phyloP scores from a whole-genome alignment of 257 asterid species.

The Ilex asprella region DNA sequence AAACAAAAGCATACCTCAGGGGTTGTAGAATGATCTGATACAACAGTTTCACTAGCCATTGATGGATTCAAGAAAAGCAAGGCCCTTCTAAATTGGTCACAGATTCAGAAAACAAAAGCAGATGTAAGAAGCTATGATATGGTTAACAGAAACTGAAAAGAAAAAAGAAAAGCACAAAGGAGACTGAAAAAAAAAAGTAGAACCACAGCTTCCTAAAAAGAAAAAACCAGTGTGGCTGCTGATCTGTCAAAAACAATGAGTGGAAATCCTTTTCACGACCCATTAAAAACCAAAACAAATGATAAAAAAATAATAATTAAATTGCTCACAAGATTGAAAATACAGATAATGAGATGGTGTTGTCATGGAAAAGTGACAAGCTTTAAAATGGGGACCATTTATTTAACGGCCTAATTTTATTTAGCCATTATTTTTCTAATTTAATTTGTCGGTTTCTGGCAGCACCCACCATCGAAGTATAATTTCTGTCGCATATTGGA shows the following conservation, averaged over 20 bases:
- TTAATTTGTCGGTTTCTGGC: conserved; percentile 35
- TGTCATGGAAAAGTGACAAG: conserved; percentile 51
- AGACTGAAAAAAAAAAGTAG: background rate
- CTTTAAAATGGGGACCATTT: conserved; percentile 54
- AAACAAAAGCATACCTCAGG: conserved; percentile 32
- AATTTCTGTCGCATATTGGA: no score
- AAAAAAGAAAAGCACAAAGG: background rate
- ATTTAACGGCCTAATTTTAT: conserved; percentile 34
- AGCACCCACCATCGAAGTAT: no score
- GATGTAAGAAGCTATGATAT: background rate
- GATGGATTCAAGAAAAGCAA: conserved; percentile 3
- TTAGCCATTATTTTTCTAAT: background rate
- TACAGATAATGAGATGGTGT: conserved; percentile 42
- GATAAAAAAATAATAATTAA: conserved; percentile 9
- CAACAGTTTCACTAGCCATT: conserved; percentile 70
- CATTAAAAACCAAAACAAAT: background rate
- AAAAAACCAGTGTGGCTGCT: background rate
- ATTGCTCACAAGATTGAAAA: conserved; percentile 33
- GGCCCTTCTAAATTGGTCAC: background rate
- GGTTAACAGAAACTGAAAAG: background rate
- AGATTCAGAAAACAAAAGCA: background rate
- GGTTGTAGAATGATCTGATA: conserved; percentile 41
- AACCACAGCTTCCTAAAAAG: background rate
- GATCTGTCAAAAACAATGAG: background rate
- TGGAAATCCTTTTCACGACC: background rate